These are phyloP conservation scores for Claviceps pazoutovae DNA, from an alignment of 2,329 filamentous ascomycete species.

Conservation along the genomic window DNA sequence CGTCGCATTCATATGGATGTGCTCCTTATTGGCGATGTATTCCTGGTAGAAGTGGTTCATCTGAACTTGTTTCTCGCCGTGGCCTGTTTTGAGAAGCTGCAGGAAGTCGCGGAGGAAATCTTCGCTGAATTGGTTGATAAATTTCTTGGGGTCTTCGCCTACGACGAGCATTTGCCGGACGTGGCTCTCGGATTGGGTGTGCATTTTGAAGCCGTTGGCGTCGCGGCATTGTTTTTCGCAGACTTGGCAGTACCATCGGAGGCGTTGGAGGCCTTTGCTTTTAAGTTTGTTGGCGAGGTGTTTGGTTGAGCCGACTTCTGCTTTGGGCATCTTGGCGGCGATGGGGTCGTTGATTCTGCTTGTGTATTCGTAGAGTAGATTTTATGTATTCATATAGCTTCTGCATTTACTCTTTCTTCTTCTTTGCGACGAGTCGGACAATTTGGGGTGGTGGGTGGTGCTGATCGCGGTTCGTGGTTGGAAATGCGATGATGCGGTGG, in stretches of 20 bases:
- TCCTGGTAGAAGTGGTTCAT: slow-evolving; percentile 93
- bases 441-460: background rate
- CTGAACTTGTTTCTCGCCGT: slow-evolving; percentile 80
- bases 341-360: background rate
- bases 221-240: slow-evolving; percentile 57
- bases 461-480: background rate
- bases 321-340: slow-evolving; percentile 60
- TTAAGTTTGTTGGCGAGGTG: slow-evolving; percentile 85
- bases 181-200: slow-evolving; percentile 72
- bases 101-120: slow-evolving; percentile 76
- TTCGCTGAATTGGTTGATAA: slow-evolving; percentile 67
- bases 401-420: background rate
- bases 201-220: slow-evolving; percentile 85
- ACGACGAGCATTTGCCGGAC: slow-evolving; percentile 80
- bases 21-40: slow-evolving; percentile 66
- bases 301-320: slow-evolving; percentile 86
- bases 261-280: slow-evolving; percentile 58
- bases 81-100: slow-evolving; percentile 61
- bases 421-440: background rate
- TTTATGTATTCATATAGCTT: background rate
- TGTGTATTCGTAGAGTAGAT: background rate
- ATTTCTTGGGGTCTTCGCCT: slow-evolving; percentile 74
- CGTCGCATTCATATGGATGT: slow-evolving; percentile 89
- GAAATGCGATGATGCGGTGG: background rate
- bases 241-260: slow-evolving; percentile 83